These are phyloP conservation scores for Paramecium caudatum DNA, from an alignment of 73 alveolate genomes.

Conservation along the genomic window DNA sequence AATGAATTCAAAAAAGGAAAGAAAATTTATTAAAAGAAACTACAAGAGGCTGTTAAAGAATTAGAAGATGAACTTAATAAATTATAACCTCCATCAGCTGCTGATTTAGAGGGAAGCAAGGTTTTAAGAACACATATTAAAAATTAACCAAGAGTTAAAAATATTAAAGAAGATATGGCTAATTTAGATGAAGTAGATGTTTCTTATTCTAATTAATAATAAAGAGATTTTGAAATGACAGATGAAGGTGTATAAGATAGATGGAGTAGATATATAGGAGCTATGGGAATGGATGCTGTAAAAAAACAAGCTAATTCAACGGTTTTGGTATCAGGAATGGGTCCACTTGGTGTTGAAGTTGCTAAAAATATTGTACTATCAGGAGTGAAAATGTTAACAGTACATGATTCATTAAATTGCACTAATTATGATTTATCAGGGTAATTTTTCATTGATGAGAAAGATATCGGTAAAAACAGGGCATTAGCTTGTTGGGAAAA, in stretches of 20 bases:
- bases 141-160: conserved; percentile 25
- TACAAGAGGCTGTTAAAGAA: conserved; percentile 80
- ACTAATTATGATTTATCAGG: conserved; percentile 83
- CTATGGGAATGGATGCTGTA: conserved; percentile 97
- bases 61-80: conserved; percentile 84
- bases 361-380: conserved; percentile 95
- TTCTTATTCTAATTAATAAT: not conserved
- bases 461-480: conserved; percentile 88
- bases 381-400: conserved; percentile 93
- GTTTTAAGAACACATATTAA: conserved; percentile 12
- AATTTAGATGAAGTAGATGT: conserved; percentile 64
- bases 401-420: conserved; percentile 83
- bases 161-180: conserved; percentile 53
- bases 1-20: conserved; percentile 83
- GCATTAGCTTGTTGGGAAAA: conserved; percentile 84
- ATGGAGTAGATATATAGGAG: conserved; percentile 97
- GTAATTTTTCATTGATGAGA: conserved; percentile 88
- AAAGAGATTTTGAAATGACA: conserved; percentile 80
- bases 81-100: conserved; percentile 78
- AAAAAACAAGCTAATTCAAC: conserved; percentile 90
- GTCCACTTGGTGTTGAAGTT: conserved; percentile 96
- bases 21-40: conserved; percentile 79
- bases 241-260: conserved; percentile 94
- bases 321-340: conserved; percentile 89
- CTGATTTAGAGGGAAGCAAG: conserved; percentile 43